These are phyloP conservation scores for Corrigiola litoralis DNA, from an alignment of 179 eudicot species.

Conservation along the genomic window DNA sequence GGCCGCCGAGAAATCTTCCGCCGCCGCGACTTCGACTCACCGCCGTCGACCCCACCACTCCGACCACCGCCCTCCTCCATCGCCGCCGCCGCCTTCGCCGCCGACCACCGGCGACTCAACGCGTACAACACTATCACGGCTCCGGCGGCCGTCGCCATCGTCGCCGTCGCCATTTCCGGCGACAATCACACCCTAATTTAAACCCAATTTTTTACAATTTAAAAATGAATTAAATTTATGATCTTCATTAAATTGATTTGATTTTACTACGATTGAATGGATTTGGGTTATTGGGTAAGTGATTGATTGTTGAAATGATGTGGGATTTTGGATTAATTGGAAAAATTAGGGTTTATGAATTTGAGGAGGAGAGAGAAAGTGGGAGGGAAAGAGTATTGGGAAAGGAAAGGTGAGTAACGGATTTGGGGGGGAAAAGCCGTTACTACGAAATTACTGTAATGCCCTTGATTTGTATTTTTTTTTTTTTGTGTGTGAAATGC, in stretches of 20 bases:
- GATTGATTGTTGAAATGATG: background rate
- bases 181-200: background rate
- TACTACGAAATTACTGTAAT: background rate
- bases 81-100: constrained; percentile 27
- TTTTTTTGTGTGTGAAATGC: no score
- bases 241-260: no score
- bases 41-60: constrained; percentile 19
- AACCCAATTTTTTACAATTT: background rate
- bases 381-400: background rate
- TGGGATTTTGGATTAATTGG: background rate
- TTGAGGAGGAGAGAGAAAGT: background rate
- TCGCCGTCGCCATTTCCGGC: constrained; percentile 60
- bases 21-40: constrained; percentile 38
- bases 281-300: background rate
- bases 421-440: constrained; percentile 8
- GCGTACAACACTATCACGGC: constrained; percentile 62
- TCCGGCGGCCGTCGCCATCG: constrained; percentile 83
- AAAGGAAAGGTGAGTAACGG: background rate
- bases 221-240: no score
- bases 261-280: no score
- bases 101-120: constrained; percentile 42
- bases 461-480: no score
- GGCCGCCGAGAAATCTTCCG: constrained; percentile 58
- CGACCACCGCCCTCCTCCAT: constrained; percentile 35
- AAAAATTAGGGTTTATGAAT: constrained; percentile 24